These are phyloP conservation scores for Pseudogymnoascus destructans DNA, from an alignment of 2,329 filamentous ascomycete species.

Conservation along the genomic window DNA sequence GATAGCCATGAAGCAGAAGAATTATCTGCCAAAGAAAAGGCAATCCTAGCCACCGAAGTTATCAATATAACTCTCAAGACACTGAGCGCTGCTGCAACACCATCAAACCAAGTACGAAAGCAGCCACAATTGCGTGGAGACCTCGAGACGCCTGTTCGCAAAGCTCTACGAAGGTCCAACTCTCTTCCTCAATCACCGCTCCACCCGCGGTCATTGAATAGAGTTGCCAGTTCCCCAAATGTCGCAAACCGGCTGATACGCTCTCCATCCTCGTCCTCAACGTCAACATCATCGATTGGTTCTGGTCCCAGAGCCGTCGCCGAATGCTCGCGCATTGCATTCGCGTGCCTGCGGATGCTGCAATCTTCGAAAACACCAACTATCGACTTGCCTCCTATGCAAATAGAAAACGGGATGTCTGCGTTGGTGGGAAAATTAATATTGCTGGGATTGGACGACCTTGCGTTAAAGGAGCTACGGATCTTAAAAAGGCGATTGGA, in stretches of 20 bases:
- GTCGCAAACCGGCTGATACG: constrained; percentile 32
- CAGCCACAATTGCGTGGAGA: constrained; percentile 25
- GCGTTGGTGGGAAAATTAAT: constrained; percentile 55
- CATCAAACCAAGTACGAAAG: constrained; percentile 19
- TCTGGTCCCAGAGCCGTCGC: constrained; percentile 26
- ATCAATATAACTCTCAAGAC: constrained; percentile 59
- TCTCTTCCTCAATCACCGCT: constrained; percentile 48
- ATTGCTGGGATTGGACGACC: constrained; percentile 48
- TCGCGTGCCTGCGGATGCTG: constrained; percentile 47
- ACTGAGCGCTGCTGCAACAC: constrained; percentile 53
- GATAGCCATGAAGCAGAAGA: constrained; percentile 21
- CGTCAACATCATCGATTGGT: constrained; percentile 13
- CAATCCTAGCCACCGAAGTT: constrained; percentile 56
- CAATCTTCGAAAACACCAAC: constrained; percentile 38
- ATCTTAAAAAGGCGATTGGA: constrained; percentile 53
- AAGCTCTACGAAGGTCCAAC: constrained; percentile 38
- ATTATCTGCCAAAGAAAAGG: constrained; percentile 46
- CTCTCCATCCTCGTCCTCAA: constrained; percentile 28
- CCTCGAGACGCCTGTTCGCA: constrained; percentile 29
- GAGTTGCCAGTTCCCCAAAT: constrained; percentile 45
- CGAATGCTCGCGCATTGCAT: constrained; percentile 57
- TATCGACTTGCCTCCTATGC: constrained; percentile 45
- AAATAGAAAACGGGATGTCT: constrained; percentile 62
- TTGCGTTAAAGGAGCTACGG: constrained; percentile 55
- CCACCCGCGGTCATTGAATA: constrained; percentile 47